Evolutionary conservation across 176 grass and related monocot species (phyloP).

Genomic region (Juncus inflexus): DNA sequence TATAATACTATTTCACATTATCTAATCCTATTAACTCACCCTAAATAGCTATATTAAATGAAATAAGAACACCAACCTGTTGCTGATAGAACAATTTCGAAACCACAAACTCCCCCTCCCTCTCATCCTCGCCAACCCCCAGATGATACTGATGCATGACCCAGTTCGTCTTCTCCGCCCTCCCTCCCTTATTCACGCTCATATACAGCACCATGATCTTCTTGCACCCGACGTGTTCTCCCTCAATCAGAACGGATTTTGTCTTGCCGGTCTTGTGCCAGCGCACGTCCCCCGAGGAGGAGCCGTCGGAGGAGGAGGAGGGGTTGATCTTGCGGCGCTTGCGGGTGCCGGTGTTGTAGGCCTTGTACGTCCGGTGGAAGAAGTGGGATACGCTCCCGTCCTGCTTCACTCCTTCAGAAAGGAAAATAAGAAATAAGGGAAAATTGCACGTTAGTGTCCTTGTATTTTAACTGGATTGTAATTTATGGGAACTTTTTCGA

Average conservation of each 20-base stretch:
- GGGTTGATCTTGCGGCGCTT: slow-evolving; percentile 92
- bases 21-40: too few relatives aligned
- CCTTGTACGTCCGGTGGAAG: slow-evolving; percentile 91
- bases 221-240: slow-evolving; percentile 75
- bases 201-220: slow-evolving; percentile 97
- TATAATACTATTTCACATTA: too few relatives aligned
- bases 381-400: slow-evolving; percentile 94
- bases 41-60: neutral
- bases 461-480: too few relatives aligned
- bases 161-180: slow-evolving; percentile 90
- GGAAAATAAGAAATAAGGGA: too few relatives aligned
- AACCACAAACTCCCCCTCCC: slow-evolving; percentile 76
- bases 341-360: slow-evolving; percentile 85
- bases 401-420: slow-evolving; percentile 84
- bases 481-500: too few relatives aligned
- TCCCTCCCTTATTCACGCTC: slow-evolving; percentile 56
- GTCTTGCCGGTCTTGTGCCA: slow-evolving; percentile 99
- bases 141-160: slow-evolving; percentile 97
- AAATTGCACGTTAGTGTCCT: too few relatives aligned
- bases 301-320: slow-evolving; percentile 25
- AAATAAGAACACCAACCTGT: slow-evolving; percentile 11
- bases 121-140: slow-evolving; percentile 83
- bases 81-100: slow-evolving; percentile 95
- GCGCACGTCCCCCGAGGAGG: slow-evolving; percentile 61
- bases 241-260: slow-evolving; percentile 66